A percentile compares a stretch with the other conserved stretches of the same genome.
These are phyloP conservation scores for Cyclospora cayetanensis DNA, from an alignment of 169 alveolate genomes.

Conservation along the genomic window DNA sequence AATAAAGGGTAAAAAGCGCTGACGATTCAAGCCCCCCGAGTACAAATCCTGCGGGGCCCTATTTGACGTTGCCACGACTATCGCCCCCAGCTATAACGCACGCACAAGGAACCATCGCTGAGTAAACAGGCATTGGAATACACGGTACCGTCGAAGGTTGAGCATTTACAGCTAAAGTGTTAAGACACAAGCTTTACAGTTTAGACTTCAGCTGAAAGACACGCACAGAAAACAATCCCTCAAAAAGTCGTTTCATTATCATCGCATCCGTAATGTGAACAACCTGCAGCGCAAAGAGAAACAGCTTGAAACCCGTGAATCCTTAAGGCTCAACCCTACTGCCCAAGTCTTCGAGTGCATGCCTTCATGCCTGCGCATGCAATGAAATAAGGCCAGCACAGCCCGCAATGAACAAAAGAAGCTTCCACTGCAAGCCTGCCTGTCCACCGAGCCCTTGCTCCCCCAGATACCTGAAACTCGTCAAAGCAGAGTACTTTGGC, in stretches of 20 bases:
- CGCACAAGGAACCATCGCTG: neutral
- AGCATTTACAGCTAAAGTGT: neutral
- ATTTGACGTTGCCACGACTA: slow-evolving; percentile 86
- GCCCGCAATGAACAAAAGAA: too few relatives aligned
- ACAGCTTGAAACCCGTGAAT: neutral
- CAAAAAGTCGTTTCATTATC: slow-evolving; percentile 87
- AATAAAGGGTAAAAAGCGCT: slow-evolving; percentile 87
- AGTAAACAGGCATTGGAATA: neutral
- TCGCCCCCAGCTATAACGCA: slow-evolving; percentile 71
- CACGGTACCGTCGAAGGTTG: neutral
- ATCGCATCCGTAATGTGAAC: slow-evolving; percentile 91
- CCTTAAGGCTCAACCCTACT: slow-evolving; percentile 26
- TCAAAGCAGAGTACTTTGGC: slow-evolving; percentile 86
- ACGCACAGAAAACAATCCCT: slow-evolving; percentile 75
- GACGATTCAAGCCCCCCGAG: slow-evolving; percentile 85
- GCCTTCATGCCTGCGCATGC: too few relatives aligned
- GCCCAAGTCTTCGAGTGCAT: too few relatives aligned
- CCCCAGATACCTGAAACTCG: slow-evolving; percentile 85
- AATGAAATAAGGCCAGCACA: too few relatives aligned
- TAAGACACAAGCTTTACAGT: neutral
- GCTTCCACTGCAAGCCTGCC: too few relatives aligned
- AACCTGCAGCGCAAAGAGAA: slow-evolving; percentile 54
- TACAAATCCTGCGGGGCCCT: slow-evolving; percentile 91
- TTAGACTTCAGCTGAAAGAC: neutral
- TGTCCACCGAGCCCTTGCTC: too few relatives aligned